Evolutionary conservation across 2,329 filamentous ascomycete genomes (phyloP).

Genomic region (Akanthomyces lecanii): DNA sequence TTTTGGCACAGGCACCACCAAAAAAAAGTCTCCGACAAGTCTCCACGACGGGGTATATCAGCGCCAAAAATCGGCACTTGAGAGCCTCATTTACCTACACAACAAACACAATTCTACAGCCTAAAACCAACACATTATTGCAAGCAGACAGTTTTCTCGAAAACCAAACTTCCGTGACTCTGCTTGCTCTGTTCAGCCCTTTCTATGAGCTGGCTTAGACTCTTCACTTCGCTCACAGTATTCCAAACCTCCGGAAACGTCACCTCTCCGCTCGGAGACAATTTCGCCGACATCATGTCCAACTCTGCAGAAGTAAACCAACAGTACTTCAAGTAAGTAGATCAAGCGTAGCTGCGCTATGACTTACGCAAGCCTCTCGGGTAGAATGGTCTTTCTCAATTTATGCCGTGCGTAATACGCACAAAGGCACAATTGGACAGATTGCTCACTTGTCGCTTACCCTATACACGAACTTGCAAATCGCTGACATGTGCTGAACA

Average conservation of each 20-base stretch:
- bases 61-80: not conserved
- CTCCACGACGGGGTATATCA: conserved; percentile 9
- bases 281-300: conserved; percentile 26
- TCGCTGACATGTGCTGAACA: not conserved
- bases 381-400: too few species aligned
- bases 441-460: not conserved
- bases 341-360: not conserved
- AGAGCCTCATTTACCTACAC: not conserved
- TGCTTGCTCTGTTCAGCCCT: not conserved
- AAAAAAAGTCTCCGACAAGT: conserved; percentile 13
- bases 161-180: not conserved
- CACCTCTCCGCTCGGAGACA: not conserved
- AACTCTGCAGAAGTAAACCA: conserved; percentile 34
- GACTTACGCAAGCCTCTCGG: too few species aligned
- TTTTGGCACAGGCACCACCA: not conserved
- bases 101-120: not conserved
- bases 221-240: not conserved
- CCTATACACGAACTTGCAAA: not conserved
- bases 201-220: conserved; percentile 1
- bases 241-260: not conserved
- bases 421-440: too few species aligned
- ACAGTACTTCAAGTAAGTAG: conserved; percentile 40
- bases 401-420: too few species aligned
- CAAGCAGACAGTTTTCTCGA: too few species aligned
- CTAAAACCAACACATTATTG: not conserved